Conservation (phyloP, 2,329 filamentous ascomycete genomes). For the Cladosporium colombiae region DNA sequence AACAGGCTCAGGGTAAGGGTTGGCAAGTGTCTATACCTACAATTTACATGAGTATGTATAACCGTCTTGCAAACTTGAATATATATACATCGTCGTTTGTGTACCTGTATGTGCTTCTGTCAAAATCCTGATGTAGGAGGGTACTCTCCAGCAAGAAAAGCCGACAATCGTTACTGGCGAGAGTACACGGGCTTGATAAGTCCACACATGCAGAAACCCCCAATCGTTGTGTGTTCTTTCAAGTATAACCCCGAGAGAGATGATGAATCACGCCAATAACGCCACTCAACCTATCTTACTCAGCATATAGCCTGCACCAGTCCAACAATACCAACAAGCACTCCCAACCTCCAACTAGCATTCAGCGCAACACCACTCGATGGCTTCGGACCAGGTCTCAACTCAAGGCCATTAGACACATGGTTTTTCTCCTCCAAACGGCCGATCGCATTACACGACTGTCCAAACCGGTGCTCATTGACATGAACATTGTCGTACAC, state of each 20-base stretch:
- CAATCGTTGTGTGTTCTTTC: no score
- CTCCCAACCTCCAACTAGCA: conserved; percentile 10
- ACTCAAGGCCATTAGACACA: background rate
- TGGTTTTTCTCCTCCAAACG: conserved; percentile 5
- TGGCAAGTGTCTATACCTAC: background rate
- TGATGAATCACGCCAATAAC: background rate
- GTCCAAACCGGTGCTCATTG: background rate
- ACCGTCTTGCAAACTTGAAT: no score
- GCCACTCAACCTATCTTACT: background rate
- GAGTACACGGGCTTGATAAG: background rate
- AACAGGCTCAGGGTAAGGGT: background rate
- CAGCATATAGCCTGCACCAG: background rate
- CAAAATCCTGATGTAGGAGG: background rate
- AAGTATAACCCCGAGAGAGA: background rate
- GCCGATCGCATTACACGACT: conserved; percentile 5
- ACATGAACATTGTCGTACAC: conserved; percentile 3
- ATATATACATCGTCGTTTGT: background rate
- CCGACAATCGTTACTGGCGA: background rate
- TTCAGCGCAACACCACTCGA: background rate
- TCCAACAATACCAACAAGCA: background rate
- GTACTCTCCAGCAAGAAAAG: background rate
- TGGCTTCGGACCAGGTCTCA: conserved; percentile 8
- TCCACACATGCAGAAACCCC: no score
- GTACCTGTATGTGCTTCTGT: background rate
- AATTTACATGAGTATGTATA: no score